Conservation (phyloP, 2,329 filamentous ascomycete genomes). For the Davidsoniella virescens region DNA sequence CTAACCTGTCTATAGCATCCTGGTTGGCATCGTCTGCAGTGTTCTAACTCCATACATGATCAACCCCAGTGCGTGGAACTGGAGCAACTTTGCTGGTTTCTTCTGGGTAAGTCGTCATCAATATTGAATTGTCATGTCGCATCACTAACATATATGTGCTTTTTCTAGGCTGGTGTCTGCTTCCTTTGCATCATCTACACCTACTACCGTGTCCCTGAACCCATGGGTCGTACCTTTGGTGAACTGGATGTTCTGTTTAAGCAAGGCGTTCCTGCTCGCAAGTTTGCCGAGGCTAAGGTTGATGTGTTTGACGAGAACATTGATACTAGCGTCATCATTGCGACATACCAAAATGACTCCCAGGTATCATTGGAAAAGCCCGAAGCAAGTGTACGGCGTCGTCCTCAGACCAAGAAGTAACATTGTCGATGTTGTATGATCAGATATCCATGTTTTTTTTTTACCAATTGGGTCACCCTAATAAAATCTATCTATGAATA, state of each 20-base stretch:
- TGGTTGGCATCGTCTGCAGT: constrained; percentile 66
- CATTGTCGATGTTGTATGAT: neutral
- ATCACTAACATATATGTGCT: constrained; percentile 17
- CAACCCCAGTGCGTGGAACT: constrained; percentile 74
- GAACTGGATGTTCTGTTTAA: constrained; percentile 29
- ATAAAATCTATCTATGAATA: too few species aligned
- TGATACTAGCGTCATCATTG: constrained; percentile 12
- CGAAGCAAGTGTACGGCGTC: constrained; percentile 8
- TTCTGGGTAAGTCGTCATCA: constrained; percentile 45
- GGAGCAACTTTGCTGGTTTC: constrained; percentile 75
- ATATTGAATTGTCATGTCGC: neutral
- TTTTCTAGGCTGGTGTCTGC: constrained; percentile 26
- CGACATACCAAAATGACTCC: constrained; percentile 10
- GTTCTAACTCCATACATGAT: constrained; percentile 87
- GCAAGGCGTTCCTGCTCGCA: constrained; percentile 23
- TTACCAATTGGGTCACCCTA: too few species aligned
- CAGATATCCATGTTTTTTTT: too few species aligned
- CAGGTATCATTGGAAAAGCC: constrained; percentile 10
- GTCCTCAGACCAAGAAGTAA: constrained; percentile 8
- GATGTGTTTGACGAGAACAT: constrained; percentile 14
- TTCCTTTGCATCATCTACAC: constrained; percentile 31
- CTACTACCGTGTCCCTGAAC: constrained; percentile 37
- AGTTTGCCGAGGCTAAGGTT: constrained; percentile 19
- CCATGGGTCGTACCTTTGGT: constrained; percentile 31
- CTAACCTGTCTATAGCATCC: constrained; percentile 35